phyloP scores from a whole-genome alignment of 306 rosid genomes.

The Cucumis cinereus region DNA sequence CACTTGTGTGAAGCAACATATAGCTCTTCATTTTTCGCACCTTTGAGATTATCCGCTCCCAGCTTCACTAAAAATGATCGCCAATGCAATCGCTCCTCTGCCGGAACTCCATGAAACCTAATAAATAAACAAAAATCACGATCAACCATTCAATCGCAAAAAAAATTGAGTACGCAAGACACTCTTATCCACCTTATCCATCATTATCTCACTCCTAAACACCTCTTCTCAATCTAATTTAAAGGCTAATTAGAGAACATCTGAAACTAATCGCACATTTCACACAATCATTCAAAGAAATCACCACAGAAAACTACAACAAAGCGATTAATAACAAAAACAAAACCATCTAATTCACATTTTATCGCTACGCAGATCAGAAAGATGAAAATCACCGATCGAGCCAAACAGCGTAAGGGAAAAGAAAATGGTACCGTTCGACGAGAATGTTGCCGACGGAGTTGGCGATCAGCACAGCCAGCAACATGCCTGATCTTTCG shows the following conservation, averaged over 20 bases:
- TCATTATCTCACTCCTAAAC: not conserved
- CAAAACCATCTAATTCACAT: not conserved
- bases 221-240: not conserved
- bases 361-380: not conserved
- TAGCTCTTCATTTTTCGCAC: conserved; percentile 87
- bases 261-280: not conserved
- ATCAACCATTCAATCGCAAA: not conserved
- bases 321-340: not conserved
- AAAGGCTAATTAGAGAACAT: not conserved
- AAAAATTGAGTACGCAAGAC: not conserved
- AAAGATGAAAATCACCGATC: conserved; percentile 25
- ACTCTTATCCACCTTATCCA: not conserved
- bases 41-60: conserved; percentile 91
- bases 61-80: conserved; percentile 86
- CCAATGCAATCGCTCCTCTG: conserved; percentile 92
- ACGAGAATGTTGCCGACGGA: conserved; percentile 72
- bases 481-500: conserved; percentile 25
- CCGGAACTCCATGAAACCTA: conserved; percentile 95
- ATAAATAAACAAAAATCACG: not conserved
- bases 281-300: not conserved
- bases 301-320: not conserved
- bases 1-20: conserved; percentile 93
- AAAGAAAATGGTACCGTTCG: conserved; percentile 40
- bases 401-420: not conserved
- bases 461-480: conserved; percentile 59